Percentiles rank a stretch among this genome's conserved stretches.
phyloP scores from a whole-genome alignment of 2,329 filamentous ascomycete genomes.

The Beauveria pseudobassiana region DNA sequence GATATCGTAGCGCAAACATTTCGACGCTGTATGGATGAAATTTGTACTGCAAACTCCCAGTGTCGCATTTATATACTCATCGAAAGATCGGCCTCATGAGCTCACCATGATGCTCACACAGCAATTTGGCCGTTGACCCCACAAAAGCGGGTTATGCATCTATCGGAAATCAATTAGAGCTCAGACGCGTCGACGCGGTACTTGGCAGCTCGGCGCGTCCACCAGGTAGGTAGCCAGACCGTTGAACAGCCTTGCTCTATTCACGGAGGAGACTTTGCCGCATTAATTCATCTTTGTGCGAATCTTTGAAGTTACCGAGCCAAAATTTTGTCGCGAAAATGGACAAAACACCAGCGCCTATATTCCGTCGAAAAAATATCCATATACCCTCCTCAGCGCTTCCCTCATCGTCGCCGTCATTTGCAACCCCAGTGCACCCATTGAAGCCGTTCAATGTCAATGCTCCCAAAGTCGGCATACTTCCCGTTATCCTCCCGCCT shows the following conservation, averaged over 20 bases:
- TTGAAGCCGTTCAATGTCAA: conserved; percentile 55
- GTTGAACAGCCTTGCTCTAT: background rate
- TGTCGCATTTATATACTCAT: background rate
- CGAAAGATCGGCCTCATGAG: background rate
- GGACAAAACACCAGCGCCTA: conserved; percentile 31
- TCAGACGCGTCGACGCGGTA: conserved; percentile 29
- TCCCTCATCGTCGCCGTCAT: conserved; percentile 84
- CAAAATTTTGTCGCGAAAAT: conserved; percentile 18
- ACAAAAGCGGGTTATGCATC: conserved; percentile 18
- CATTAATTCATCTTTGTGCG: background rate
- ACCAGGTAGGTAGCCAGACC: background rate
- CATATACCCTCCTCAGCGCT: conserved; percentile 48
- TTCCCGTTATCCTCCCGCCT: conserved; percentile 84
- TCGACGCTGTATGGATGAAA: background rate
- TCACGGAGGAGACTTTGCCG: background rate
- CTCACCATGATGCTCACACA: conserved; percentile 6
- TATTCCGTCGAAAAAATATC: conserved; percentile 28
- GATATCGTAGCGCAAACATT: conserved; percentile 5
- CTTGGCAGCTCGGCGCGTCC: conserved; percentile 1
- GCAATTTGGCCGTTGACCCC: background rate
- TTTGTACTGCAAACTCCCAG: background rate
- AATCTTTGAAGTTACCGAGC: background rate
- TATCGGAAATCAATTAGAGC: conserved; percentile 28
- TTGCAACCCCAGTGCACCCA: conserved; percentile 78
- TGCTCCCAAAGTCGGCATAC: conserved; percentile 54